phyloP scores from a whole-genome alignment of 1,284 basidiomycete species.

The Takashimella tepidaria region DNA sequence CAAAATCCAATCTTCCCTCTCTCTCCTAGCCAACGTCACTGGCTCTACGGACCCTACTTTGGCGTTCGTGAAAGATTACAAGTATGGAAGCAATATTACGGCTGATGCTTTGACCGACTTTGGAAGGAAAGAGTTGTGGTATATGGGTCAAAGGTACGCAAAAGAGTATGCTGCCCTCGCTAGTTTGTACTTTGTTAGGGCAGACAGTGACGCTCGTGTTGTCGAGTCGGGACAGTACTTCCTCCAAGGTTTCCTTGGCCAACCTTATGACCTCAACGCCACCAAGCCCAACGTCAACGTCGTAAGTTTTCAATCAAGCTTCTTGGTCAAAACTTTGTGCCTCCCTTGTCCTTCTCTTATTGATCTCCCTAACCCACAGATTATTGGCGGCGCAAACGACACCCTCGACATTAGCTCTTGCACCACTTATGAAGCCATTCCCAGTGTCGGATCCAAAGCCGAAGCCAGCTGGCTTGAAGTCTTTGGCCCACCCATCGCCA shows the following conservation, averaged over 20 bases:
- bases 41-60: background rate
- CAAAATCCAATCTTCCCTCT: conserved; percentile 5
- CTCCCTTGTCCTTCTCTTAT: background rate
- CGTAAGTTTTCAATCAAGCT: conserved; percentile 6
- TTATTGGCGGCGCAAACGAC: conserved; percentile 8
- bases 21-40: conserved; percentile 8
- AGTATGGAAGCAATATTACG: background rate
- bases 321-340: background rate
- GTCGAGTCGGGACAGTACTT: conserved; percentile 12
- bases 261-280: background rate
- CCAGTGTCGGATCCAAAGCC: background rate
- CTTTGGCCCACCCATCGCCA: conserved; percentile 2
- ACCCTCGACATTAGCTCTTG: conserved; percentile 10
- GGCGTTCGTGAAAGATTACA: conserved; percentile 7
- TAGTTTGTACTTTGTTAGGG: conserved; percentile 1
- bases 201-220: conserved; percentile 6
- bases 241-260: conserved; percentile 8
- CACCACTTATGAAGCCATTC: conserved; percentile 5
- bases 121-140: conserved; percentile 9
- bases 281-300: background rate
- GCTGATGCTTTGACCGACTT: conserved; percentile 12
- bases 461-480: conserved; percentile 9
- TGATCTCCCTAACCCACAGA: background rate
- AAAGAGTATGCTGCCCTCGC: conserved; percentile 3
- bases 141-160: conserved; percentile 3